Evolutionary conservation across 148 eudicot genomes (phyloP).

Genomic region (Fagopyrum esculentum): DNA sequence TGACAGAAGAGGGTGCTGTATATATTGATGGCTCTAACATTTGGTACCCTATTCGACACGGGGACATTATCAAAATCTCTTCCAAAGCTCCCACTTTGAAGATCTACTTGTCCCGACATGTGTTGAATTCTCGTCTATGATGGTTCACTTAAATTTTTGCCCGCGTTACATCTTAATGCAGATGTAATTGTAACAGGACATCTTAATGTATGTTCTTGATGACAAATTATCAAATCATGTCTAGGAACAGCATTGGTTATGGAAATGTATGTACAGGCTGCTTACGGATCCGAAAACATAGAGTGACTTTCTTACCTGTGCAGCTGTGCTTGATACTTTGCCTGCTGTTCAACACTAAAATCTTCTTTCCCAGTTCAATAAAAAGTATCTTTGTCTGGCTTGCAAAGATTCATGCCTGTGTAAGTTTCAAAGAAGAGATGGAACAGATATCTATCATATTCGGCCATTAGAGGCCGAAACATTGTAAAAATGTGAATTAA

Average conservation of each 20-base stretch:
- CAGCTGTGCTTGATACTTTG: background rate
- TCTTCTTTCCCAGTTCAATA: background rate
- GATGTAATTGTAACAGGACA: background rate
- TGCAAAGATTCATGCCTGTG: background rate
- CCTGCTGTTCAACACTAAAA: background rate
- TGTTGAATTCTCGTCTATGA: conserved; percentile 16
- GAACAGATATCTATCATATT: background rate
- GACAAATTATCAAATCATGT: background rate
- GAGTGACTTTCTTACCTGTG: background rate
- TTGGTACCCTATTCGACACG: conserved; percentile 39
- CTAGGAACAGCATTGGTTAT: background rate
- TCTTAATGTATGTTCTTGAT: background rate
- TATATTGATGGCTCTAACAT: conserved; percentile 75
- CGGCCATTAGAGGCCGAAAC: background rate
- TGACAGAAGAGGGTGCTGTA: conserved; percentile 49
- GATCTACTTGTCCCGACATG: conserved; percentile 52
- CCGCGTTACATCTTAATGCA: background rate
- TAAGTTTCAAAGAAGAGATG: background rate
- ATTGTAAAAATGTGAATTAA: background rate
- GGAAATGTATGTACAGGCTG: background rate
- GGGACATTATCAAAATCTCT: conserved; percentile 62
- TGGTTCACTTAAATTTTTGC: background rate
- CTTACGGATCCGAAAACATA: background rate
- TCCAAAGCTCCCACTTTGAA: conserved; percentile 57
- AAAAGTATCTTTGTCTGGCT: background rate